phyloP scores from a whole-genome alignment of 2,329 filamentous ascomycete genomes.

The Stagonosporopsis rhizophila region DNA sequence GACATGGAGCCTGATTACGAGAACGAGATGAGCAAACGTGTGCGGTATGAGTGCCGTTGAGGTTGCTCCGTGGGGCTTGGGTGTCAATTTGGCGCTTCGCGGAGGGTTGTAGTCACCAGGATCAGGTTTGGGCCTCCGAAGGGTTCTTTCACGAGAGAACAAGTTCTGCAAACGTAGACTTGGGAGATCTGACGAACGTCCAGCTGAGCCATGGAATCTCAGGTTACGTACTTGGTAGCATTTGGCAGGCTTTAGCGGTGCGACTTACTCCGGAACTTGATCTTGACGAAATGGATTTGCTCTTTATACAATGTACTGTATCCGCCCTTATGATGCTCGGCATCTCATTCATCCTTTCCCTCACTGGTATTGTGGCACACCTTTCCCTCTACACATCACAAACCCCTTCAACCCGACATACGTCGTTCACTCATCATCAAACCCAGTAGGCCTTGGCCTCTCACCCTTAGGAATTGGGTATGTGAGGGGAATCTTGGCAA shows the following conservation, averaged over 20 bases:
- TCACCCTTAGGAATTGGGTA: constrained; percentile 73
- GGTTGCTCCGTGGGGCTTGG: background rate
- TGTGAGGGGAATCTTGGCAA: constrained; percentile 77
- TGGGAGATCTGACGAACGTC: background rate
- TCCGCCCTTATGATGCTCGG: background rate
- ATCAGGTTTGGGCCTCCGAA: background rate
- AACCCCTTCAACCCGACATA: background rate
- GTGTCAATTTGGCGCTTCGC: background rate
- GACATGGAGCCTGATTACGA: background rate
- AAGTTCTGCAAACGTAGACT: background rate
- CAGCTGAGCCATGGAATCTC: background rate
- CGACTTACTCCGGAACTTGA: constrained; percentile 3
- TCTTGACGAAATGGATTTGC: constrained; percentile 28
- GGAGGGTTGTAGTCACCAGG: background rate
- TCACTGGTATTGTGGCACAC: constrained; percentile 6
- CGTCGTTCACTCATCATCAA: constrained; percentile 50
- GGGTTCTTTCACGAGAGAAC: background rate
- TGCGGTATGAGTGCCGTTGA: constrained; percentile 11
- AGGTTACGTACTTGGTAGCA: too few species aligned
- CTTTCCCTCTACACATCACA: background rate
- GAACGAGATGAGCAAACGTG: constrained; percentile 6
- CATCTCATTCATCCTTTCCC: background rate
- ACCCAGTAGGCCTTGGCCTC: constrained; percentile 54
- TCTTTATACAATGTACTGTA: constrained; percentile 36
- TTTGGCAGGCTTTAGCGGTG: background rate